Conservation (phyloP, 2,329 filamentous ascomycete genomes). For the Cucurbitaria berberidis region DNA sequence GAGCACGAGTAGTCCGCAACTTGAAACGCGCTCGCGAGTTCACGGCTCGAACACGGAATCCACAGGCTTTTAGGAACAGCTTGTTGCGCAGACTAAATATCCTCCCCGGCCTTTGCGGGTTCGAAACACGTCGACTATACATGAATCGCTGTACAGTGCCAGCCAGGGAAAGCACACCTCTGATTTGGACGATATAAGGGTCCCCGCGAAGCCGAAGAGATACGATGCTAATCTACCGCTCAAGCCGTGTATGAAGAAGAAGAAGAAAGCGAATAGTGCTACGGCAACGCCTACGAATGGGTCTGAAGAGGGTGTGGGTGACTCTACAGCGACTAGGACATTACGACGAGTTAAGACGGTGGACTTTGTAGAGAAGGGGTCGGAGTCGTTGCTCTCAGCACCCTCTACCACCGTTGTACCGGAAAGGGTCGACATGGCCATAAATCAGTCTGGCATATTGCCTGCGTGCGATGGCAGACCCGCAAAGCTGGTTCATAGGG, state of each 20-base stretch:
- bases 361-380: slow-evolving; percentile 30
- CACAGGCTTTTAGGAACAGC: slow-evolving; percentile 16
- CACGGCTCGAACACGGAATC: slow-evolving; percentile 13
- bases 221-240: slow-evolving; percentile 12
- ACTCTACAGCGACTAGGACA: background rate
- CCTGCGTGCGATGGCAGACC: background rate
- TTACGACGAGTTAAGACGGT: slow-evolving; percentile 40
- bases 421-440: background rate
- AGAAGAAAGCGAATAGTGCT: slow-evolving; percentile 31
- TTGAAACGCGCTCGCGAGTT: slow-evolving; percentile 10
- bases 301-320: background rate
- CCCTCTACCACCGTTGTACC: slow-evolving; percentile 6
- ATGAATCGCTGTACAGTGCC: slow-evolving; percentile 4
- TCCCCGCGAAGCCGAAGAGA: slow-evolving; percentile 1
- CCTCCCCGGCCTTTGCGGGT: background rate
- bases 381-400: slow-evolving; percentile 4
- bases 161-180: slow-evolving; percentile 2
- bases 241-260: slow-evolving; percentile 39
- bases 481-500: background rate
- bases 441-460: background rate
- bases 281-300: slow-evolving; percentile 21
- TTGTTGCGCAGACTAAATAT: slow-evolving; percentile 12
- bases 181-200: slow-evolving; percentile 6
- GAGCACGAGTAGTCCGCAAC: slow-evolving; percentile 15
- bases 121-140: slow-evolving; percentile 6